Evolutionary conservation across 2,329 filamentous ascomycete genomes (phyloP), one percentile per base, ranked within the genome.

Genomic region (Stemphylium lycopersici): DNA sequence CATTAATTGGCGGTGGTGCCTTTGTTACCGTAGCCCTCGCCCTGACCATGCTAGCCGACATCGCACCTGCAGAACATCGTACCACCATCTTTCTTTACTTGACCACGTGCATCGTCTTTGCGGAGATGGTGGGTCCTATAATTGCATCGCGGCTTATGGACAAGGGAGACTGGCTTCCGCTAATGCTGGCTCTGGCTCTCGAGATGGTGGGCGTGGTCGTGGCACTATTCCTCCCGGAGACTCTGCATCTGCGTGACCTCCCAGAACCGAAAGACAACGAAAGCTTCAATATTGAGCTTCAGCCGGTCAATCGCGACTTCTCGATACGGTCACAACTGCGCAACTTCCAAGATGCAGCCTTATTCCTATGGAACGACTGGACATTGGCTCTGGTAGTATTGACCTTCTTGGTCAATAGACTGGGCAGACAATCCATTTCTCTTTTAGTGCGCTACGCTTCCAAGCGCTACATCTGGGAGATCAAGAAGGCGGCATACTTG

Each of bases 361-460:
- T 74, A 3, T 71, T 80, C 38, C 61, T 77, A 43, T 72, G 73
- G 41, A 76, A 72, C 32, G 76, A 77, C 38, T 68, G 77, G 15
- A 69, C 77, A 1, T 67, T 82, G 22, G 73, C 79, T 3, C 65
- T 81, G 38, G 67, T 74, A 3, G 61, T 75, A 7, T 75, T 78
- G 10, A 76, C 78, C 0, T 82, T 82, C 53, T 61, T 83, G 18
- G 77, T 80, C 12, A 80, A 78, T 59, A 74, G 78, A n/a, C 68
- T 83, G 6, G 79, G 78, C 44, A 74, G 79, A 22, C 79, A 80
- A 42, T 77, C 78, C 8, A 69, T 79, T 13, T 77, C 75, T 57
- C 74, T 83, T 48, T 63, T 83, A 12, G 72, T 81, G n/a, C 79
- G 81, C 52, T 83, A 83, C 61, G 78, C 81, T 15, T 82, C 80